Percentiles rank a stretch among this genome's conserved stretches.
phyloP scores from a whole-genome alignment of 306 rosid genomes.

The Quercus suber region DNA sequence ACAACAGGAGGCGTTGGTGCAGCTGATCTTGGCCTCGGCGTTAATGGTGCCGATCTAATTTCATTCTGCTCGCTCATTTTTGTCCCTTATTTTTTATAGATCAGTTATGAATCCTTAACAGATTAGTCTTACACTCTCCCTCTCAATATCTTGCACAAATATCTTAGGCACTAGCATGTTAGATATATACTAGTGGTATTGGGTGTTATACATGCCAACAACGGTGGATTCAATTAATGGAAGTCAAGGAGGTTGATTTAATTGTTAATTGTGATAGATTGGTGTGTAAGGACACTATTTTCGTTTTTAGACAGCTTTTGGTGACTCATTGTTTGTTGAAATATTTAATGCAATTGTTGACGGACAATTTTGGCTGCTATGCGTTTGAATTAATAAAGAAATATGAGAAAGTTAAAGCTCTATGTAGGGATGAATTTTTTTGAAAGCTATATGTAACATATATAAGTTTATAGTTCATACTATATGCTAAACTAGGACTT shows the following conservation, averaged over 20 bases:
- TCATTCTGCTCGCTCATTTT: constrained; percentile 50
- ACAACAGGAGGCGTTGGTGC: constrained; percentile 26
- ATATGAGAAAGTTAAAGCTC: background rate
- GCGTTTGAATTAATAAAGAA: background rate
- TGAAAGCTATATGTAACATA: background rate
- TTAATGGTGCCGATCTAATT: constrained; percentile 64
- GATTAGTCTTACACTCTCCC: background rate
- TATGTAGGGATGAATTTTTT: background rate
- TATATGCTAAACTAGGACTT: background rate
- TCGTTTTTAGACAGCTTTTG: constrained; percentile 25
- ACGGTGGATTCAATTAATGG: too few species aligned
- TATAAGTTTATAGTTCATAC: too few species aligned
- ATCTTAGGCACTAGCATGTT: background rate
- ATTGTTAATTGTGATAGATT: background rate
- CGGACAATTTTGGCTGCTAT: constrained; percentile 33
- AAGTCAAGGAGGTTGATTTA: too few species aligned
- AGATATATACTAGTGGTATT: background rate
- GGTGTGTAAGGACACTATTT: background rate
- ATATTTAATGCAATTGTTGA: constrained; percentile 13
- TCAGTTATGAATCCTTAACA: too few species aligned
- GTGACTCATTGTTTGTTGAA: constrained; percentile 19
- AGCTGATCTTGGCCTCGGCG: constrained; percentile 42
- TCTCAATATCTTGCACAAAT: constrained; percentile 2
- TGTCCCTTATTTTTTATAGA: background rate
- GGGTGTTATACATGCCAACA: background rate